A percentile compares a stretch with the other conserved stretches of the same genome.
Evolutionary conservation across 106 monocot species (phyloP).

Genomic region (Chionographis japonica): DNA sequence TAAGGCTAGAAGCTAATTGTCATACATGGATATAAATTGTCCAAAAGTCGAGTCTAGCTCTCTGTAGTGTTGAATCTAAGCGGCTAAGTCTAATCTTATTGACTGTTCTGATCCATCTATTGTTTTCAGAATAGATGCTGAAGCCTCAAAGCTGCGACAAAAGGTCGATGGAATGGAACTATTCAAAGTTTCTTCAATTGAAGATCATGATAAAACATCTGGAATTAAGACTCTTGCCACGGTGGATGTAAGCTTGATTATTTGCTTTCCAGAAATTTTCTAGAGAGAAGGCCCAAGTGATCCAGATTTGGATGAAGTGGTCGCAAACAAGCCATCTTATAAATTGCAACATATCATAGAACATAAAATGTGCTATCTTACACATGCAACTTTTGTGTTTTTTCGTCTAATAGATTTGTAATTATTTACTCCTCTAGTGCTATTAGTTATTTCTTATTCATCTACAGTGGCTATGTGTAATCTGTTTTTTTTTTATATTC

Average conservation of each 20-base stretch:
- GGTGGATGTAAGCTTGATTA: conserved; percentile 43
- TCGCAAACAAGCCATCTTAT: neutral
- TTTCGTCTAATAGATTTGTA: too few species aligned
- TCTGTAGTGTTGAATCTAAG: neutral
- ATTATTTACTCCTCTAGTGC: too few species aligned
- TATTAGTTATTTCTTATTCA: too few species aligned
- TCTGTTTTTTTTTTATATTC: too few species aligned
- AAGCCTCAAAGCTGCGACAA: conserved; percentile 48
- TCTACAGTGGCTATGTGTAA: too few species aligned
- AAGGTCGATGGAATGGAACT: conserved; percentile 51
- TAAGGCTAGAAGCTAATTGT: too few species aligned
- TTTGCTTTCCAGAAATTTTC: neutral
- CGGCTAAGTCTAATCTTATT: neutral
- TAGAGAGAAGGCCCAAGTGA: too few species aligned
- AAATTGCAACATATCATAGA: neutral
- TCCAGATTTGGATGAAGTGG: too few species aligned
- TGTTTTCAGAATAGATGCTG: conserved; percentile 70
- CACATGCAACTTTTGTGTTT: too few species aligned
- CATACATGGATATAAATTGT: too few species aligned
- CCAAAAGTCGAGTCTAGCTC: too few species aligned
- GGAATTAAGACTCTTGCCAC: conserved; percentile 27
- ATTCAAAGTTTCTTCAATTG: conserved; percentile 19
- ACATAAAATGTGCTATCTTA: too few species aligned
- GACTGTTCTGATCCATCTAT: neutral
- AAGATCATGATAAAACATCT: conserved; percentile 20